Evolutionary conservation across 1,139 yeast species (phyloP).

Genomic region (Magnusiomyces paraingens): DNA sequence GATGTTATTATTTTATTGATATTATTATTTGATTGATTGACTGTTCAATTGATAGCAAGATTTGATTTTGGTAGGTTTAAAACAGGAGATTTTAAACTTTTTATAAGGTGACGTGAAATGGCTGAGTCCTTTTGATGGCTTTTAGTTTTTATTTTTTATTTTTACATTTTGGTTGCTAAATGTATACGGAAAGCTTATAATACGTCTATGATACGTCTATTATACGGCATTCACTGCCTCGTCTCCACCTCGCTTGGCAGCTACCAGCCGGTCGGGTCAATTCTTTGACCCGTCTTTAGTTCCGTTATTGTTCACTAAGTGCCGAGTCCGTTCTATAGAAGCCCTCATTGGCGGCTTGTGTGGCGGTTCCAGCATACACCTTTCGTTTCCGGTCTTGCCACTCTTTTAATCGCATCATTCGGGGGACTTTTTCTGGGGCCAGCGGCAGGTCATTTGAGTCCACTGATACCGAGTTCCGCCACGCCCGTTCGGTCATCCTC

Average conservation of each 20-base stretch:
- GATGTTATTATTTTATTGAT: not conserved
- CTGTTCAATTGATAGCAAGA: not conserved
- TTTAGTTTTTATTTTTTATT: not conserved
- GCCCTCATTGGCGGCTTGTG: slow-evolving; percentile 12
- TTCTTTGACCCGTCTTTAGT: no score
- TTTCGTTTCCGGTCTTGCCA: slow-evolving; percentile 12
- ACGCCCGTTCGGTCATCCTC: not conserved
- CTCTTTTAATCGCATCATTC: slow-evolving; percentile 6
- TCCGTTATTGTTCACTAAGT: not conserved
- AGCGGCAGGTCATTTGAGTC: not conserved
- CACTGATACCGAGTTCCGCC: not conserved
- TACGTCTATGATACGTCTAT: no score
- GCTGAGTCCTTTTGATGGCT: no score
- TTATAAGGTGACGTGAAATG: no score
- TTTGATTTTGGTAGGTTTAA: no score
- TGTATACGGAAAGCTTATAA: no score
- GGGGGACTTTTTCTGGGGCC: not conserved
- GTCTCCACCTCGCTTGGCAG: no score
- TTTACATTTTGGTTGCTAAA: not conserved
- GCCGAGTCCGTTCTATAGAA: slow-evolving; percentile 1
- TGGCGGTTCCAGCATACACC: slow-evolving; percentile 6
- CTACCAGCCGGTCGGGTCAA: no score
- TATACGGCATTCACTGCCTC: no score
- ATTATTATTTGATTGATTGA: not conserved
- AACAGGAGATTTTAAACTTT: not conserved